phyloP scores from a whole-genome alignment of 2,329 filamentous ascomycete genomes.

The Lasiodiplodia gonubiensis region DNA sequence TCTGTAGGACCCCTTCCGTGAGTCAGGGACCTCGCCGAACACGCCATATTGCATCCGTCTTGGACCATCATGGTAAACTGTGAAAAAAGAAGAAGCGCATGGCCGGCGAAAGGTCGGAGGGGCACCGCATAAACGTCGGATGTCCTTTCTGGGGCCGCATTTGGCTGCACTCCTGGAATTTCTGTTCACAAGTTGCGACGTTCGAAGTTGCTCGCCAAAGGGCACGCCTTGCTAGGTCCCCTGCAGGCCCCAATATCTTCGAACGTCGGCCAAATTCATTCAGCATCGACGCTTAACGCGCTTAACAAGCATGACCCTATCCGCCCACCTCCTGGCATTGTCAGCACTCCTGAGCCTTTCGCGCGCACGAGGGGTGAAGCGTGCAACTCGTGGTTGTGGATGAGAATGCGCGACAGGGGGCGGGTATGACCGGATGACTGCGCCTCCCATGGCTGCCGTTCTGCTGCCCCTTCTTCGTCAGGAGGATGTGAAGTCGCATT shows the following conservation, averaged over 20 bases:
- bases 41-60: background rate
- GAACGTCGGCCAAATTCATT: background rate
- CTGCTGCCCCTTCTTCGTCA: background rate
- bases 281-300: background rate
- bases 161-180: background rate
- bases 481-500: background rate
- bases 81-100: background rate
- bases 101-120: conserved; percentile 3
- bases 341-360: background rate
- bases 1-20: too few species aligned
- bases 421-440: background rate
- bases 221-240: background rate
- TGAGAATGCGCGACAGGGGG: background rate
- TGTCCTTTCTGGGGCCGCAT: background rate
- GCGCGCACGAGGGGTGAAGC: background rate
- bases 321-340: background rate
- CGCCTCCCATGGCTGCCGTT: background rate
- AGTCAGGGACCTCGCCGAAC: too few species aligned
- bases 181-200: conserved; percentile 9
- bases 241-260: background rate
- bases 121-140: conserved; percentile 2
- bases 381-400: background rate
- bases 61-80: too few species aligned
- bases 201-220: conserved; percentile 1
- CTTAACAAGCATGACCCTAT: background rate